These are phyloP conservation scores for Pichia sp. DNA, from an alignment of 1,139 yeast species.

Conservation along the genomic window DNA sequence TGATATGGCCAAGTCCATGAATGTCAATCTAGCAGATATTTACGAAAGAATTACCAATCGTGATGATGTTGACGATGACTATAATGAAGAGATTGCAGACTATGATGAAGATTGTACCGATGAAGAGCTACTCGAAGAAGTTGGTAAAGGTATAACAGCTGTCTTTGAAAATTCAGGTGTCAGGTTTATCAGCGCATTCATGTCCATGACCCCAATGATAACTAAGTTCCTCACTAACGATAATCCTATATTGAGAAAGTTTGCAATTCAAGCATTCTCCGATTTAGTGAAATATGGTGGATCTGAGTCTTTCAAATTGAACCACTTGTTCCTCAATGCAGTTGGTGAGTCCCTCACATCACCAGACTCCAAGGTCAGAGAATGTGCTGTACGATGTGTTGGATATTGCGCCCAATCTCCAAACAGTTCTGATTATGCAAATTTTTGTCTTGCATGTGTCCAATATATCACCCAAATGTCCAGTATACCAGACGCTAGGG, in stretches of 20 bases:
- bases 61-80: conserved; percentile 65
- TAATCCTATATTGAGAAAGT: conserved; percentile 59
- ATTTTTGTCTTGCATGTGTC: conserved; percentile 59
- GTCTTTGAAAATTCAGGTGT: conserved; percentile 59
- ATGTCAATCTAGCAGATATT: conserved; percentile 58
- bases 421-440: conserved; percentile 59
- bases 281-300: conserved; percentile 81
- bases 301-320: conserved; percentile 53
- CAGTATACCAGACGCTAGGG: conserved; percentile 75
- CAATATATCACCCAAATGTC: conserved; percentile 71
- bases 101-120: conserved; percentile 84
- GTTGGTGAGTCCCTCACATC: conserved; percentile 60
- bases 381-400: conserved; percentile 77
- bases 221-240: conserved; percentile 55
- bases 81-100: conserved; percentile 67
- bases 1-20: conserved; percentile 53
- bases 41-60: conserved; percentile 67
- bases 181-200: conserved; percentile 60
- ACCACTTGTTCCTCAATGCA: conserved; percentile 55
- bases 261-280: conserved; percentile 75
- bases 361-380: conserved; percentile 72
- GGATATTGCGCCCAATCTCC: conserved; percentile 75
- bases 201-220: conserved; percentile 44
- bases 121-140: conserved; percentile 81
- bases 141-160: conserved; percentile 69